Evolutionary conservation across 805 yeast species (phyloP).

Genomic region (Cyberlindnera suaveolens): DNA sequence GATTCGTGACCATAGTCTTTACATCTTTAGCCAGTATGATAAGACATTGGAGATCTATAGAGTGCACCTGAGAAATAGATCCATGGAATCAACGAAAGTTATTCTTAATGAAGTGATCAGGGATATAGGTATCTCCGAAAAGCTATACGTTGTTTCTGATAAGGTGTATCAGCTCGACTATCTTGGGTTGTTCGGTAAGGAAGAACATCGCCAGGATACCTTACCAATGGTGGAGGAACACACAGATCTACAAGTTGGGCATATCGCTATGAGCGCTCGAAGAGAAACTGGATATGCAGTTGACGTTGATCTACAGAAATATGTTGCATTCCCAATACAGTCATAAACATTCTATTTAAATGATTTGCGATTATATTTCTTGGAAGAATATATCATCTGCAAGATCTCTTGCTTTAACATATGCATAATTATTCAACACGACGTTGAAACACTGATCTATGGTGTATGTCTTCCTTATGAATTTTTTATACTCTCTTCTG

Average conservation of each 20-base stretch:
- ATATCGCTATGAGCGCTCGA: constrained; percentile 25
- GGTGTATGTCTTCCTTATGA: constrained; percentile 16
- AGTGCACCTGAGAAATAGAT: constrained; percentile 2
- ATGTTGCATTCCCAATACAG: constrained; percentile 4
- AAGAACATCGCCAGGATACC: constrained; percentile 3
- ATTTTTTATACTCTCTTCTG: constrained; percentile 20
- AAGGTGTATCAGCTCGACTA: background rate
- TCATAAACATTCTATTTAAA: background rate
- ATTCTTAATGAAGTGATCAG: constrained; percentile 3
- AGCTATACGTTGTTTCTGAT: constrained; percentile 5
- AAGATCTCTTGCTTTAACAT: constrained; percentile 5
- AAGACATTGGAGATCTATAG: constrained; percentile 10
- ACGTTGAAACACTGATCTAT: constrained; percentile 13
- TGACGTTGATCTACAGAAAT: constrained; percentile 28
- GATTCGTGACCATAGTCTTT: constrained; percentile 6
- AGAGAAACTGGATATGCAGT: constrained; percentile 31
- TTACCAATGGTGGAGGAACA: constrained; percentile 14
- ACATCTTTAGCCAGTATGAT: constrained; percentile 7
- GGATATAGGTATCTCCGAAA: constrained; percentile 11
- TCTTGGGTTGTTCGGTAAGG: background rate
- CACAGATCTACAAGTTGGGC: constrained; percentile 1
- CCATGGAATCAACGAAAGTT: background rate
- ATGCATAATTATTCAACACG: constrained; percentile 16
- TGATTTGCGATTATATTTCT: background rate
- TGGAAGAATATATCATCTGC: constrained; percentile 6